A percentile compares a stretch with the other conserved stretches of the same genome.
Evolutionary conservation across 768 basidiomycete species (phyloP).

Genomic region (Lactarius vividus): DNA sequence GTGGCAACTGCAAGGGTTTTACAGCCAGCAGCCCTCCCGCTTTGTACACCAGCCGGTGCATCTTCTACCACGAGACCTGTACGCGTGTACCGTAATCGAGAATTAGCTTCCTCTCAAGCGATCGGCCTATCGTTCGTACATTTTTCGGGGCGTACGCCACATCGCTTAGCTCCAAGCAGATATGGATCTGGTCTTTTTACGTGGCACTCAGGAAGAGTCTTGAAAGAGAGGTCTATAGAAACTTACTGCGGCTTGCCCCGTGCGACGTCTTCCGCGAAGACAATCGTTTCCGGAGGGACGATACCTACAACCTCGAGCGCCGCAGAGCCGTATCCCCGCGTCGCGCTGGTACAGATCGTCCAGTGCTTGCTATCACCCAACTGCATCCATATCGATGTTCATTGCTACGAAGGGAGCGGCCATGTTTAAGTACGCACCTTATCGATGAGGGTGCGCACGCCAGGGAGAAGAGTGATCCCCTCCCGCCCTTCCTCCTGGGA

Average conservation of each 20-base stretch:
- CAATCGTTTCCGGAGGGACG: slow-evolving; percentile 67
- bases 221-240: neutral
- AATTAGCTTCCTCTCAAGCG: slow-evolving; percentile 5
- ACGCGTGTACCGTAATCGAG: neutral
- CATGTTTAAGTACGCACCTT: slow-evolving; percentile 40
- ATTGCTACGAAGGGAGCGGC: neutral
- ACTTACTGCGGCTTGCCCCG: slow-evolving; percentile 76
- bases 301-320: slow-evolving; percentile 68
- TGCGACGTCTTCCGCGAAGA: slow-evolving; percentile 79
- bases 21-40: slow-evolving; percentile 80
- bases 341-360: slow-evolving; percentile 89
- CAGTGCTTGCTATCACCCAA: slow-evolving; percentile 45
- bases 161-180: slow-evolving; percentile 74
- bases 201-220: neutral
- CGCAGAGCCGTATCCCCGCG: slow-evolving; percentile 66
- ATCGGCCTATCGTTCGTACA: slow-evolving; percentile 40
- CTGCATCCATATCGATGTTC: slow-evolving; percentile 25
- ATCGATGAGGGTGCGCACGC: slow-evolving; percentile 57
- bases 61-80: slow-evolving; percentile 87
- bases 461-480: slow-evolving; percentile 72
- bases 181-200: slow-evolving; percentile 79
- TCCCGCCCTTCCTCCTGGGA: slow-evolving; percentile 51
- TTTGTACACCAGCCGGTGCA: slow-evolving; percentile 79
- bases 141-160: slow-evolving; percentile 58
- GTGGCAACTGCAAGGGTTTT: slow-evolving; percentile 83